Evolutionary conservation across 1,284 basidiomycete genomes (phyloP).

Genomic region (Rhodotorula sp.): DNA sequence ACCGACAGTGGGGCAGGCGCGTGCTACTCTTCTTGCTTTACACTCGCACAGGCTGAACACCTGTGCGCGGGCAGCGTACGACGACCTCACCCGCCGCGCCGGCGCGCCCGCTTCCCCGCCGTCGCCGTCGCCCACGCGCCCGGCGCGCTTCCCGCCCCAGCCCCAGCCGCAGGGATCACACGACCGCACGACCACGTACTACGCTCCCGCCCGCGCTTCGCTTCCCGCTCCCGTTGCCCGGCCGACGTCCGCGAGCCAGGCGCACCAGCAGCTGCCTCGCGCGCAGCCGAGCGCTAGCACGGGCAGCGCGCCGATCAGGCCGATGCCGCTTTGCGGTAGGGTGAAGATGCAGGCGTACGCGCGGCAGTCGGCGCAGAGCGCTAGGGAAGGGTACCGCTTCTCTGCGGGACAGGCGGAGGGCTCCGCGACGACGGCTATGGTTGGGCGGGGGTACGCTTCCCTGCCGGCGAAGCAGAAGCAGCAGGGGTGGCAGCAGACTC

Average conservation of each 20-base stretch:
- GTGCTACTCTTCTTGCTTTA: neutral
- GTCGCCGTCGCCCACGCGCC: constrained; percentile 1
- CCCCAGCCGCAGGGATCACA: neutral
- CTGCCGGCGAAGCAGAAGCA: neutral
- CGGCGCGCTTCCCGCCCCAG: neutral
- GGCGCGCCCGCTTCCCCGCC: neutral
- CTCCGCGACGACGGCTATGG: neutral
- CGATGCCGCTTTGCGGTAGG: neutral
- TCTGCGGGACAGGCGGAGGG: too few species aligned
- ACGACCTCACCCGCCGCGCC: neutral
- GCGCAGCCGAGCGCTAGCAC: neutral
- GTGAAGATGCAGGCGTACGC: too few species aligned
- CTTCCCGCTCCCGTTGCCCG: neutral
- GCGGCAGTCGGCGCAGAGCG: too few species aligned
- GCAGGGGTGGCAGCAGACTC: neutral
- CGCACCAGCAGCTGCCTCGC: neutral
- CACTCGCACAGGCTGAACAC: neutral
- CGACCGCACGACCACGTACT: neutral
- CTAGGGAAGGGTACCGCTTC: too few species aligned
- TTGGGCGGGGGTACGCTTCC: neutral
- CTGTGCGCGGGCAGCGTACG: neutral
- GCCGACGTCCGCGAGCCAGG: neutral
- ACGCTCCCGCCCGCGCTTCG: neutral
- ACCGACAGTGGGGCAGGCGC: neutral
- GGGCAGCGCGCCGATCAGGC: neutral